Evolutionary conservation across 495 filamentous ascomycete genomes (phyloP).

Genomic region (Aspergillus affinis): DNA sequence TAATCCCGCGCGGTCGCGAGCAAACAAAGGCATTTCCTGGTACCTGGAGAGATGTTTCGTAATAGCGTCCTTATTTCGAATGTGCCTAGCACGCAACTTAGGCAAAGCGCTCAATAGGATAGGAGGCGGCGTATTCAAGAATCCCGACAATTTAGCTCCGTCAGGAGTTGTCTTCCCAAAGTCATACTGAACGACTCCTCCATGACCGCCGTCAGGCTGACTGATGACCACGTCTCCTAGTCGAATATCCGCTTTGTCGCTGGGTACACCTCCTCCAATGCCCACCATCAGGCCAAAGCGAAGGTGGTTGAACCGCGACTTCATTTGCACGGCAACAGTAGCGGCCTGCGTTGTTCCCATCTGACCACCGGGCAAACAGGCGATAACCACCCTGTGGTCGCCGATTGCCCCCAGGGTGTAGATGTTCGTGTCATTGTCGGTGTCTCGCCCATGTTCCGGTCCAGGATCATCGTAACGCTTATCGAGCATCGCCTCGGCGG

Average conservation of each 20-base stretch:
- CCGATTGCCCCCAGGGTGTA: conserved; percentile 37
- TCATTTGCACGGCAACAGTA: conserved; percentile 31
- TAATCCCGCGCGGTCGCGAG: background rate
- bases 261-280: conserved; percentile 44
- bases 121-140: conserved; percentile 14
- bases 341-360: conserved; percentile 33
- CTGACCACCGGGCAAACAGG: conserved; percentile 30
- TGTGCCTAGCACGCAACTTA: conserved; percentile 4
- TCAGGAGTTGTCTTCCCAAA: conserved; percentile 15
- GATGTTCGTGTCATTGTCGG: conserved; percentile 14
- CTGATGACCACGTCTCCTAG: conserved; percentile 46
- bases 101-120: conserved; percentile 12
- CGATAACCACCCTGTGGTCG: conserved; percentile 38
- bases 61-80: background rate
- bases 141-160: conserved; percentile 12
- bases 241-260: conserved; percentile 25
- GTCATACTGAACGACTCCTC: conserved; percentile 25
- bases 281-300: conserved; percentile 48
- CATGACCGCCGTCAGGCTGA: conserved; percentile 10
- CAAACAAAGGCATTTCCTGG: background rate
- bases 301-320: conserved; percentile 35
- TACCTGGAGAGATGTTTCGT: background rate
- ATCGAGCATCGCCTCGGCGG: background rate
- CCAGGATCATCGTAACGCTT: background rate
- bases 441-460: background rate